Conservation (phyloP, 306 rosid species). For the Purshia tridentata region DNA sequence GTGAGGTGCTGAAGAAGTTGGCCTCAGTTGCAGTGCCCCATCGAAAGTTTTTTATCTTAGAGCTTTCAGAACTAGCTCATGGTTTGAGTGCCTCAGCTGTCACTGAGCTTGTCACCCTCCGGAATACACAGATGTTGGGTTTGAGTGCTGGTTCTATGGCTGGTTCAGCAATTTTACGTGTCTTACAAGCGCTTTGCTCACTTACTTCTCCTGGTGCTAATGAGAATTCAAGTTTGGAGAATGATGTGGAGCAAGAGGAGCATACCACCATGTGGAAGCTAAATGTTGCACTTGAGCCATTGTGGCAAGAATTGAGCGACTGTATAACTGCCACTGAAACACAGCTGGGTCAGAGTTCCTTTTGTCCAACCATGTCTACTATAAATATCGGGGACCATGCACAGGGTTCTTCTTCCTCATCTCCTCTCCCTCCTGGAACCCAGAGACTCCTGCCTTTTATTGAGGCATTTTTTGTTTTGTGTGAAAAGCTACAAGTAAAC, state of each 20-base stretch:
- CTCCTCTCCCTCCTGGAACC: constrained; percentile 98
- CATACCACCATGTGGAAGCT: constrained; percentile 78
- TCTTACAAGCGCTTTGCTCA: constrained; percentile 81
- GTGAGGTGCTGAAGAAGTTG: constrained; percentile 88
- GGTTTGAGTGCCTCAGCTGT: constrained; percentile 87
- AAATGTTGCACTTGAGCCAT: constrained; percentile 80
- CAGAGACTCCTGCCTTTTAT: constrained; percentile 94
- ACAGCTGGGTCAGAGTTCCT: constrained; percentile 75
- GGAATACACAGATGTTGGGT: constrained; percentile 89
- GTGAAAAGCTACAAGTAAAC: constrained; percentile 87
- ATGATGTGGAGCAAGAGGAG: constrained; percentile 68
- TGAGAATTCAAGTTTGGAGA: constrained; percentile 48
- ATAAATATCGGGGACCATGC: constrained; percentile 65
- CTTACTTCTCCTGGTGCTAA: constrained; percentile 50
- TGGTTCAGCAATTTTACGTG: constrained; percentile 94
- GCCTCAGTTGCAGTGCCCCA: constrained; percentile 74
- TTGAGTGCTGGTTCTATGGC: constrained; percentile 98
- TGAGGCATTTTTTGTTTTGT: constrained; percentile 95
- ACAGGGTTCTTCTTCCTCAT: constrained; percentile 78
- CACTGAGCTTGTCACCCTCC: constrained; percentile 81
- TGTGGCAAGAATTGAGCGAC: constrained; percentile 94
- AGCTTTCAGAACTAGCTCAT: constrained; percentile 76
- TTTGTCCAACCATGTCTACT: constrained; percentile 50
- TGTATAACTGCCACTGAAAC: constrained; percentile 92
- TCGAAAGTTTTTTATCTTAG: constrained; percentile 66